Base-by-base conservation (phyloP, 2,329 filamentous ascomycete species). In the Alternaria dauci region DNA sequence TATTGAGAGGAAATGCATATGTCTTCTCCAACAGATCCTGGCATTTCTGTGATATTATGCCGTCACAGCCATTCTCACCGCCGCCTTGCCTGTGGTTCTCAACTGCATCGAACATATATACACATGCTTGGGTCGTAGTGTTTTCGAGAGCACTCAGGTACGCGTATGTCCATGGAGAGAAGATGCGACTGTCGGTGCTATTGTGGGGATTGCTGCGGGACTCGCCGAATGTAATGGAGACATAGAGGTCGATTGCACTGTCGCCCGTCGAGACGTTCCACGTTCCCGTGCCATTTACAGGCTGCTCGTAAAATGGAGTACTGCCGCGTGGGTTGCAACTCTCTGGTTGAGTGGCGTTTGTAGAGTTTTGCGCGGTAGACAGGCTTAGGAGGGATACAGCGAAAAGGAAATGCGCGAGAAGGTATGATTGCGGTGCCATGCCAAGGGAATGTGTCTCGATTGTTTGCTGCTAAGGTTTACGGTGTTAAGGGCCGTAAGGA, bases 181-280 rank as follows among this genome's bases (percentile, higher is more conserved):
- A 38, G 5, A 25, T 18, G 8, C 32, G 14, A 25, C 5, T 25
- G 8, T 9, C n/a, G 5, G 11, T 20, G 18, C 5, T 5, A 16
- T n/a, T 32, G 2, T 11, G 8, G 4, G 18, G 18, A 2, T 39
- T 7, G 9, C 26, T 16, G 36, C 36, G 36, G 18, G 1, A 39
- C 12, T 58, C 48, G 32, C 50, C 41, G 8, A 53, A 38, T 18
- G 50, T 58, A 5, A 47, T 18, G 9, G 55, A 58, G 14, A 50
- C 14, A 18, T 52, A 39, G 8, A 32, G 5, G 8, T 58, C 50
- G 30, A 16, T 36, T 6, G 28, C 28, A 8, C 11, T 0, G 20
- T 30, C 28, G 28, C 14, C 6, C 12, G 34, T n/a, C 2, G 50
- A n/a, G 3, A 32, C 3, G 7, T 53, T 52, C 12, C n/a, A 11